Percentiles rank a stretch among this genome's conserved stretches.
Evolutionary conservation across 805 yeast species (phyloP).

Genomic region (Maudiozyma bulderi): DNA sequence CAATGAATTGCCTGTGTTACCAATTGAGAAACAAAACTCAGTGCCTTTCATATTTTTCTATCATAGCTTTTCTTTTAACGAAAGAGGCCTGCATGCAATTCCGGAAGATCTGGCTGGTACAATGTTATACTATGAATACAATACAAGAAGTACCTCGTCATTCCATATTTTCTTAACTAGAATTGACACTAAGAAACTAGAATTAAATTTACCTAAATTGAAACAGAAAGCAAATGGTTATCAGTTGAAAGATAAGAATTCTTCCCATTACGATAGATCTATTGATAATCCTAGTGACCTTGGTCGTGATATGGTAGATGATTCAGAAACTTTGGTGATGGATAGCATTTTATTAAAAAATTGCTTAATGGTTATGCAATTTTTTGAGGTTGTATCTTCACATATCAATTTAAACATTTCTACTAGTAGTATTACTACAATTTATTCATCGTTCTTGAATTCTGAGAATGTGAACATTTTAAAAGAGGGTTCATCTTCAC

Average conservation of each 20-base stretch:
- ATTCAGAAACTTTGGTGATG: conserved; percentile 8
- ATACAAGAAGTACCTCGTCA: conserved; percentile 11
- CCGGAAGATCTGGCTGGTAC: conserved; percentile 22
- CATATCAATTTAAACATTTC: conserved; percentile 20
- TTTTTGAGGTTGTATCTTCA: conserved; percentile 18
- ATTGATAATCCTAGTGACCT: background rate
- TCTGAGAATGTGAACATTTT: conserved; percentile 17
- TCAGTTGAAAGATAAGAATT: background rate
- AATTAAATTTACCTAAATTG: conserved; percentile 11
- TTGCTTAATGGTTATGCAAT: conserved; percentile 24
- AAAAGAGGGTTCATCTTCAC: conserved; percentile 20
- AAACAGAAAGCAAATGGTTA: background rate
- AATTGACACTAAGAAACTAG: conserved; percentile 23
- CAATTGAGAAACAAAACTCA: conserved; percentile 11
- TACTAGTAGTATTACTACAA: conserved; percentile 14
- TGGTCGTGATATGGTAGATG: background rate
- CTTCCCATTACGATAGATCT: background rate
- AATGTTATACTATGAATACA: conserved; percentile 26
- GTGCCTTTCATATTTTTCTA: conserved; percentile 20
- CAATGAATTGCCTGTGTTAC: background rate
- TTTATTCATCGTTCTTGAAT: conserved; percentile 17
- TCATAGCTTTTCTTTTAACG: conserved; percentile 23
- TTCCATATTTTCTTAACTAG: conserved; percentile 23
- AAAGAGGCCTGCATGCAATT: conserved; percentile 20
- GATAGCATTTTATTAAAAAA: conserved; percentile 21